Evolutionary conservation across 169 alveolate species (phyloP).

Genomic region (Ichthyophthirius multifiliis): DNA sequence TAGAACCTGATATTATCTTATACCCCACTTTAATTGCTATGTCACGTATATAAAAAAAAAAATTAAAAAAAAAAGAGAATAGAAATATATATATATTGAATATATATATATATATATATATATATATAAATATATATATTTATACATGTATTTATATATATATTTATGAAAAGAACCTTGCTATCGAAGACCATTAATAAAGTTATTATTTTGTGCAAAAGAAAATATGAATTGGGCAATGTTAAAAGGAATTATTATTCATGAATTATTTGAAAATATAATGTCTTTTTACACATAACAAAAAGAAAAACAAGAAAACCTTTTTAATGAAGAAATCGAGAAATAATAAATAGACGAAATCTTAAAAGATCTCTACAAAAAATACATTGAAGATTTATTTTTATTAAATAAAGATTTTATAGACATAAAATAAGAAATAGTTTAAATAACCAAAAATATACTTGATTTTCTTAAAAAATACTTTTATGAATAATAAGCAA

Average conservation of each 20-base stretch:
- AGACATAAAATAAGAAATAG: neutral
- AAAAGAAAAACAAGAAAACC: neutral
- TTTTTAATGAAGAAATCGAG: neutral
- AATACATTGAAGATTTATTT: neutral
- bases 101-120: too few species aligned
- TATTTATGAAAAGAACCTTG: neutral
- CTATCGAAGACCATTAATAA: neutral
- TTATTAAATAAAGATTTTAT: neutral
- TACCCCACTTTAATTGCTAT: neutral
- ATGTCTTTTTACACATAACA: neutral
- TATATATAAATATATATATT: too few species aligned
- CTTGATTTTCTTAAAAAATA: neutral
- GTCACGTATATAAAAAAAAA: neutral
- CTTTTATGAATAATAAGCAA: neutral
- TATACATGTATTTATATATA: too few species aligned
- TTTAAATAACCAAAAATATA: neutral
- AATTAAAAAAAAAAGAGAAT: too few species aligned
- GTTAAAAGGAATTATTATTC: neutral
- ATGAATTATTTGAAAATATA: neutral
- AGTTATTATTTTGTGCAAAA: neutral
- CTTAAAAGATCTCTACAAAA: neutral
- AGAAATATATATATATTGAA: neutral
- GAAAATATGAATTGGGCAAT: neutral
- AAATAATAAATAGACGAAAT: neutral
- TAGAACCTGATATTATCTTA: neutral